Conservation (phyloP, 2,329 filamentous ascomycete genomes). For the Xylariaceae sp. region DNA sequence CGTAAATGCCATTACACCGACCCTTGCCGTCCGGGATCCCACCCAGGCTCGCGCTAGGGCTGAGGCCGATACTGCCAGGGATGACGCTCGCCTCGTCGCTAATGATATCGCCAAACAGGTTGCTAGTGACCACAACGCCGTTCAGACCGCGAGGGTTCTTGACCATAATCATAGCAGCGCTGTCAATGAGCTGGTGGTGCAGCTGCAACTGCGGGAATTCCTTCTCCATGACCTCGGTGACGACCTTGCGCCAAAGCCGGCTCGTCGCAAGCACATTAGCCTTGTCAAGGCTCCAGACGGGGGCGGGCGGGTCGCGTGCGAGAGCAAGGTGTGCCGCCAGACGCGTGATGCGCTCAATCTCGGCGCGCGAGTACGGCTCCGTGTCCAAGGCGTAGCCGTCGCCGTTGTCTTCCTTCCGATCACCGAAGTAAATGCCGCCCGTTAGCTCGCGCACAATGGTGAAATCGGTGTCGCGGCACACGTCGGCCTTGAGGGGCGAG, state of each 20-base stretch:
- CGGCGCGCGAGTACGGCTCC: constrained; percentile 76
- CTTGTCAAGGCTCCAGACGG: constrained; percentile 88
- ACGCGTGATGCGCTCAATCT: constrained; percentile 84
- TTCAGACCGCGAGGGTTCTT: constrained; percentile 88
- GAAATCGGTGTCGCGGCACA: constrained; percentile 86
- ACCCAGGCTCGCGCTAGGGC: constrained; percentile 82
- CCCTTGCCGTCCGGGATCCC: constrained; percentile 81
- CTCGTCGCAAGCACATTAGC: constrained; percentile 92
- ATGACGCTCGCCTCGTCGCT: constrained; percentile 94
- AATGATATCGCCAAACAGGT: constrained; percentile 94
- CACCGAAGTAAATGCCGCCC: constrained; percentile 92
- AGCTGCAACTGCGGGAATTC: constrained; percentile 86
- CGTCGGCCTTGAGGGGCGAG: constrained; percentile 80
- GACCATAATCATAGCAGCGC: constrained; percentile 95
- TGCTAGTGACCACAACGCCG: constrained; percentile 87
- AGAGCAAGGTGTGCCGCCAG: constrained; percentile 78
- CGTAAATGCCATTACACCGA: constrained; percentile 90
- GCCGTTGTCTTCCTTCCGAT: constrained; percentile 74
- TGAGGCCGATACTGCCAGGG: constrained; percentile 79
- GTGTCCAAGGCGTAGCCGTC: constrained; percentile 73
- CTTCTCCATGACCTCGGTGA: constrained; percentile 76
- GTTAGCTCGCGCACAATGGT: constrained; percentile 90
- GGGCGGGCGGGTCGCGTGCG: constrained; percentile 67
- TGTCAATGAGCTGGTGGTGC: constrained; percentile 89
- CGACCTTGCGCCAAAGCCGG: constrained; percentile 82